These are phyloP conservation scores for Aspergillus quadrilineatus DNA, from an alignment of 2,329 filamentous ascomycete genomes.

Conservation along the genomic window DNA sequence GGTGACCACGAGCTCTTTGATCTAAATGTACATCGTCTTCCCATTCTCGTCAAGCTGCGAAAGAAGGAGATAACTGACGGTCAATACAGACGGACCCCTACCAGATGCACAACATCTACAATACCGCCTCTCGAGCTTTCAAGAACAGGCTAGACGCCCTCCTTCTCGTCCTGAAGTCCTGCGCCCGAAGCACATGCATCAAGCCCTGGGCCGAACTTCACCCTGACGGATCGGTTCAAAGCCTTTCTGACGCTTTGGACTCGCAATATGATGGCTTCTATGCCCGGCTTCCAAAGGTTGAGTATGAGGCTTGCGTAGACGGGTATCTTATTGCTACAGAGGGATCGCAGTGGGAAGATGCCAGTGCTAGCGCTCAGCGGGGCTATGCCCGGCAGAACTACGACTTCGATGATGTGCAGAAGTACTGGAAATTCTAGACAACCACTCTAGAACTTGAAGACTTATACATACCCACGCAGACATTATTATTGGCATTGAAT, in stretches of 20 bases:
- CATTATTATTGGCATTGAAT: no score
- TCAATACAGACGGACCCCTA: slow-evolving; percentile 35
- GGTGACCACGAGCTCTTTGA: slow-evolving; percentile 45
- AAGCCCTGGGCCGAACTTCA: slow-evolving; percentile 40
- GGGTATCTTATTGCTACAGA: slow-evolving; percentile 39
- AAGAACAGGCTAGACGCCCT: slow-evolving; percentile 36
- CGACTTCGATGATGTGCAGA: background rate
- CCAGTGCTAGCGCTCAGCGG: background rate
- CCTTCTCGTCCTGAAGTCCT: slow-evolving; percentile 41
- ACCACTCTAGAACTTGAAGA: no score
- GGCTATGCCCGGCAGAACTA: background rate
- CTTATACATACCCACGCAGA: no score
- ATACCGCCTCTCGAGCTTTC: slow-evolving; percentile 16
- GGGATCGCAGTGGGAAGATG: slow-evolving; percentile 28
- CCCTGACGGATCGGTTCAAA: slow-evolving; percentile 28
- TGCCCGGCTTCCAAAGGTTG: slow-evolving; percentile 30
- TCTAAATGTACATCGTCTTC: slow-evolving; percentile 26
- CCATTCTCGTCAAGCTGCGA: background rate
- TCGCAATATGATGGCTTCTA: slow-evolving; percentile 35
- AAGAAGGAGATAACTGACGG: background rate
- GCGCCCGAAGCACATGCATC: slow-evolving; percentile 35
- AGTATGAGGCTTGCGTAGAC: slow-evolving; percentile 34
- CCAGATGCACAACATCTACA: slow-evolving; percentile 37
- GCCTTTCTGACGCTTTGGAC: slow-evolving; percentile 34
- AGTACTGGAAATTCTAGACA: background rate